A percentile compares a stretch with the other conserved stretches of the same genome.
Conservation (phyloP, 306 rosid genomes). For the Hippophae gyantsensis region DNA sequence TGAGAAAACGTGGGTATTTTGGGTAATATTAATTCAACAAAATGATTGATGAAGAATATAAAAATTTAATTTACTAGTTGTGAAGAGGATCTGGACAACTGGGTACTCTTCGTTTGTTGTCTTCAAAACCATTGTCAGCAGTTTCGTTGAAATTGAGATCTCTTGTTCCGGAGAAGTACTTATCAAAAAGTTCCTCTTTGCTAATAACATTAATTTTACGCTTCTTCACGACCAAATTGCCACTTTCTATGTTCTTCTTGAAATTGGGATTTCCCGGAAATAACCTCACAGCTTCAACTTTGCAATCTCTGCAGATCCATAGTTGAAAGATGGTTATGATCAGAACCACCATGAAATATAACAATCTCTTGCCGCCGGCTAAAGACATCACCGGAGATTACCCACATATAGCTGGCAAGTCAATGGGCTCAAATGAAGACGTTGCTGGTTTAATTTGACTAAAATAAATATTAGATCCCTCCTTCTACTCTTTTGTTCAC, state of each 20-base stretch:
- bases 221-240: conserved; percentile 1
- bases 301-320: conserved; percentile 43
- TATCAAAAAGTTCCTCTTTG: conserved; percentile 39
- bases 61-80: conserved; percentile 44
- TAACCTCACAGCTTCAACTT: conserved; percentile 42
- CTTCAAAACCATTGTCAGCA: conserved; percentile 33
- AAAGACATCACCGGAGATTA: conserved; percentile 43
- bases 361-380: conserved; percentile 37
- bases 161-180: conserved; percentile 38
- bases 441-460: conserved; percentile 4
- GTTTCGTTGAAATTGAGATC: conserved; percentile 26
- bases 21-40: conserved; percentile 33
- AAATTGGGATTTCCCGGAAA: conserved; percentile 20
- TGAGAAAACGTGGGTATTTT: conserved; percentile 81
- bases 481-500: background rate
- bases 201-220: conserved; percentile 8
- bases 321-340: conserved; percentile 30
- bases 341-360: conserved; percentile 19
- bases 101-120: conserved; percentile 70
- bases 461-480: conserved; percentile 1
- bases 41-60: conserved; percentile 13
- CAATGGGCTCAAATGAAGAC: background rate
- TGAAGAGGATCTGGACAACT: conserved; percentile 99
- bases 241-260: background rate
- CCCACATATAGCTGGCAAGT: conserved; percentile 30